Percentiles rank a stretch among this genome's conserved stretches.
These are phyloP conservation scores for Smallanthus sonchifolius DNA, from an alignment of 129 eudicot genomes.

Conservation along the genomic window DNA sequence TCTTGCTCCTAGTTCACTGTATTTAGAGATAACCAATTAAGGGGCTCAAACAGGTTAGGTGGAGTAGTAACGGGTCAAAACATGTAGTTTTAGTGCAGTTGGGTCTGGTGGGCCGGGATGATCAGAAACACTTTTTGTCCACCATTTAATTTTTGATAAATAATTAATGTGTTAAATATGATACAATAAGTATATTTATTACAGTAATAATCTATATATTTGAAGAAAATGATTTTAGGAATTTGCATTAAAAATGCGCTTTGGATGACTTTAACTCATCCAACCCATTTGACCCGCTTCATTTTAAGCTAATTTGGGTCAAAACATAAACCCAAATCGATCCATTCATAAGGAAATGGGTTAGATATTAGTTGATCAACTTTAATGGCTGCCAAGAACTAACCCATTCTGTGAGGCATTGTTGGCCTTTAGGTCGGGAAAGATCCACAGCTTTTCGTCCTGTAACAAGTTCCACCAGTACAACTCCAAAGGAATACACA, in stretches of 20 bases:
- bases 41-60: too few relatives aligned
- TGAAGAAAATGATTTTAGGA: neutral
- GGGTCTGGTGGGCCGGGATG: neutral
- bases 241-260: neutral
- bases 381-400: neutral
- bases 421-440: constrained; percentile 85
- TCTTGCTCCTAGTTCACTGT: neutral
- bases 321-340: neutral
- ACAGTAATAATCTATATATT: too few relatives aligned
- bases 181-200: neutral
- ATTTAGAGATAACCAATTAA: too few relatives aligned
- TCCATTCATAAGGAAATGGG: neutral
- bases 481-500: constrained; percentile 87
- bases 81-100: neutral
- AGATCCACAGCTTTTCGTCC: constrained; percentile 92
- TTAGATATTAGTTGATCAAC: neutral
- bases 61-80: neutral
- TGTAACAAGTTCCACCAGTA: constrained; percentile 78
- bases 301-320: neutral
- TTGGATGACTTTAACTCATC: neutral
- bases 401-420: constrained; percentile 91
- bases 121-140: neutral
- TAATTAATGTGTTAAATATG: too few relatives aligned
- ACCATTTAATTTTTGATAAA: neutral
- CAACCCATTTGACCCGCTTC: neutral